A percentile compares a stretch with the other conserved stretches of the same genome.
Evolutionary conservation across 345 rosid genomes (phyloP).

Genomic region (Excoecaria agallocha): DNA sequence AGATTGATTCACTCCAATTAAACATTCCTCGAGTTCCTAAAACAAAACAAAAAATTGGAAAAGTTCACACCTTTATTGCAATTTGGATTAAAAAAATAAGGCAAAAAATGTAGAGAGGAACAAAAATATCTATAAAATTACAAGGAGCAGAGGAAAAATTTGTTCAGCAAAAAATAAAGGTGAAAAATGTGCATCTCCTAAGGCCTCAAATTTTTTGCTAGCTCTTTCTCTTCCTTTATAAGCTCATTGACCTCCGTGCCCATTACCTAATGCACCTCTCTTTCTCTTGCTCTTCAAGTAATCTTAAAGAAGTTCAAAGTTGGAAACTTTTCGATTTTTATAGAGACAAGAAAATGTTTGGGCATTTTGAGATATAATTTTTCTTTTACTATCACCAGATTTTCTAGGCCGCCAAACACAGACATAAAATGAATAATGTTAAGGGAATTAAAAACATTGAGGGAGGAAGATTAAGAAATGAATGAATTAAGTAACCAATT

Average conservation of each 20-base stretch:
- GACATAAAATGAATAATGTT: no score
- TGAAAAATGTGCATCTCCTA: conserved; percentile 8
- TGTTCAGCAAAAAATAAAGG: not conserved
- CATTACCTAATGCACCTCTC: no score
- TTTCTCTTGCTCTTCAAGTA: no score
- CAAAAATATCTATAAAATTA: not conserved
- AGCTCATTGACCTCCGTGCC: not conserved
- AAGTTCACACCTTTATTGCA: not conserved
- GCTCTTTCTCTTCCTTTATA: not conserved
- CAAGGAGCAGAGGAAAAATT: not conserved
- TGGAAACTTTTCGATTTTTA: no score
- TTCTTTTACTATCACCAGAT: no score
- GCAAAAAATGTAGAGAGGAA: not conserved
- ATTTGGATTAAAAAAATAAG: not conserved
- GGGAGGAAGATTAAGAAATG: no score
- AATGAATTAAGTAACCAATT: no score
- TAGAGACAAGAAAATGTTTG: no score
- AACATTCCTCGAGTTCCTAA: conserved; percentile 52
- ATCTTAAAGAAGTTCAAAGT: no score
- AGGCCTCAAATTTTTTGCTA: not conserved
- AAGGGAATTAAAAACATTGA: no score
- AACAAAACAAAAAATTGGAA: not conserved
- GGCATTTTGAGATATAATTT: no score
- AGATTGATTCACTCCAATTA: conserved; percentile 50
- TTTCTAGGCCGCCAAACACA: no score